Percentiles rank a stretch among this genome's conserved stretches.
Evolutionary conservation across 306 rosid genomes (phyloP).

Genomic region (Rosa rugosa): DNA sequence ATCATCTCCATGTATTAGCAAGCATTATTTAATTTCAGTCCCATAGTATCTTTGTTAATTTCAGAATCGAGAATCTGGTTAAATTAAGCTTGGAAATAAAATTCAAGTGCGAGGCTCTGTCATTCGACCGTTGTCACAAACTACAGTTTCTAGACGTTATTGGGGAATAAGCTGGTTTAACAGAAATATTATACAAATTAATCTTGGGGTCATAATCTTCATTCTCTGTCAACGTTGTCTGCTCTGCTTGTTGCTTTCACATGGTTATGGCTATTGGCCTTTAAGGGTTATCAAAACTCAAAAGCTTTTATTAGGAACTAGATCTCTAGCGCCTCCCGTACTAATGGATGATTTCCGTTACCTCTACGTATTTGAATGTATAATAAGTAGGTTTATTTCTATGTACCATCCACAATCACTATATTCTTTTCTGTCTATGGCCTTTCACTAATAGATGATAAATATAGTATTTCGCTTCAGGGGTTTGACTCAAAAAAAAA

Average conservation of each 20-base stretch:
- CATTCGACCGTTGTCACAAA: background rate
- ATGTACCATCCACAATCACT: too few species aligned
- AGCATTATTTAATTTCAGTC: background rate
- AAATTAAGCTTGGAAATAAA: background rate
- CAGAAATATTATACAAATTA: constrained; percentile 19
- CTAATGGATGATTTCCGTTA: too few species aligned
- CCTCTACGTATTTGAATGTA: too few species aligned
- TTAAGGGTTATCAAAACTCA: background rate
- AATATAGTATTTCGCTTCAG: too few species aligned
- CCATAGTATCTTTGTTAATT: constrained; percentile 18
- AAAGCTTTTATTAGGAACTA: background rate
- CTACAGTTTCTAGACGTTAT: background rate
- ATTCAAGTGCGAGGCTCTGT: background rate
- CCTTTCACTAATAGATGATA: too few species aligned
- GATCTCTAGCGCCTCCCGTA: too few species aligned
- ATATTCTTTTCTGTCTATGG: too few species aligned
- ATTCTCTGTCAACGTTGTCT: background rate
- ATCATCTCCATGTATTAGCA: constrained; percentile 5
- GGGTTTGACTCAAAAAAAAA: too few species aligned
- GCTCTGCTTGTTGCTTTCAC: background rate
- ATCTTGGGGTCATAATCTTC: background rate
- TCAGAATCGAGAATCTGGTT: constrained; percentile 27
- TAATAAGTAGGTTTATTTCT: too few species aligned
- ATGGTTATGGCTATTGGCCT: background rate
- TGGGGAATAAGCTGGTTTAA: background rate